phyloP scores from a whole-genome alignment of 768 basidiomycete species.

The Nidularia pulvinata region DNA sequence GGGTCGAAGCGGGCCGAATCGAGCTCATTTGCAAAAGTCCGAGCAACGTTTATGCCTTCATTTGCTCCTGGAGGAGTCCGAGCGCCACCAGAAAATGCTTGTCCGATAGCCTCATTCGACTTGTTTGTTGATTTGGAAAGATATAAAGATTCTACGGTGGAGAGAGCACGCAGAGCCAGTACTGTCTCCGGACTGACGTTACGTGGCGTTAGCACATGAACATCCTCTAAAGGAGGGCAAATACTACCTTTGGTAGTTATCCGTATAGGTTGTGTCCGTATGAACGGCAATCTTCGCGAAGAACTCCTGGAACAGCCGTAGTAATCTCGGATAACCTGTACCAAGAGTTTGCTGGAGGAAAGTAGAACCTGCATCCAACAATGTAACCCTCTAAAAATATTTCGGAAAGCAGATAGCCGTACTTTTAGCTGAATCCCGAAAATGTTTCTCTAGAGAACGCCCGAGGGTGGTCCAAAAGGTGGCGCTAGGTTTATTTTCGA shows the following conservation, averaged over 20 bases:
- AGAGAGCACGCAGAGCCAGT: conserved; percentile 80
- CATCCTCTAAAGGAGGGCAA: background rate
- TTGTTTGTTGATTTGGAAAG: conserved; percentile 81
- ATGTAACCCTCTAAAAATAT: too few species aligned
- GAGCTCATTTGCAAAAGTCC: conserved; percentile 86
- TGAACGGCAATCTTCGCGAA: conserved; percentile 95
- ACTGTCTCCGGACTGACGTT: conserved; percentile 84
- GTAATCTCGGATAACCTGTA: conserved; percentile 81
- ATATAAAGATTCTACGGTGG: conserved; percentile 87
- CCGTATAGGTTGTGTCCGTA: conserved; percentile 91
- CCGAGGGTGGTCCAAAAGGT: conserved; percentile 90
- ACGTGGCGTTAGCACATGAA: conserved; percentile 1
- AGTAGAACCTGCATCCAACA: conserved; percentile 60
- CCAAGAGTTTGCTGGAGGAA: conserved; percentile 92
- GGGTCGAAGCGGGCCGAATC: conserved; percentile 95
- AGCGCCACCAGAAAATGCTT: conserved; percentile 72
- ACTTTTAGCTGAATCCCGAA: conserved; percentile 81
- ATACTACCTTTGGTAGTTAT: conserved; percentile 78
- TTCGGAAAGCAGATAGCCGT: conserved; percentile 2
- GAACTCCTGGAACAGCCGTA: conserved; percentile 95
- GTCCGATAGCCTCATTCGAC: conserved; percentile 80
- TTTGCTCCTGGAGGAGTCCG: conserved; percentile 70
- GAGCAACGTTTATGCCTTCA: conserved; percentile 78
- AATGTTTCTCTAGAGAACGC: conserved; percentile 78
- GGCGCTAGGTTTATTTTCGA: conserved; percentile 91